Base-by-base conservation (phyloP, 352 stramenopile genomes). In the Pythium scleroteichum region DNA sequence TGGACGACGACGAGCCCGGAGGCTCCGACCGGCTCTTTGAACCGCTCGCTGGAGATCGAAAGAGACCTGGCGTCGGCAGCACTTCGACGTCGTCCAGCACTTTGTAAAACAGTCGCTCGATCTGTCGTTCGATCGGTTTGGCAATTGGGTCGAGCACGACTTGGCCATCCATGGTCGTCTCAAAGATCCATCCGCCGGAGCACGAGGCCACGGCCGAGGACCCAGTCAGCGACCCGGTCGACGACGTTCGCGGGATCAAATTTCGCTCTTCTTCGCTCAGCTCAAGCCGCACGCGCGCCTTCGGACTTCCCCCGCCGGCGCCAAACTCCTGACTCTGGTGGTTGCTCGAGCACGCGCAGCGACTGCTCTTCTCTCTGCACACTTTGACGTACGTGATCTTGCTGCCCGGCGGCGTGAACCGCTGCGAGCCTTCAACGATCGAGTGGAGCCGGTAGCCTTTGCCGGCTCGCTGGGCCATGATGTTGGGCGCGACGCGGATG, bases 301-400 rank as follows among this genome's bases (percentile, higher is more conserved):
- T 59, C 1, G 64, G 64, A 60, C 64, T 71, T 2, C 46, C 48
- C 12, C 52, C 45, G 0, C 23, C 17, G 1, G 32, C 17, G 4
- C 53, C 53, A 53, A 62, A 54, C 7, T 71, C 57, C 23, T 63
- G 57, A 42, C 59, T 71, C 40, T 71, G 64, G 35, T 88, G 79
- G 20, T 59, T 79, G 22, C 73, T 52, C 40, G 75, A 85, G 35
- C 77, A 90, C 4, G 68, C 76, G 40, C 77, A 87, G 1, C 71
- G 78, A 44, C 55, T 79, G 58, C 82, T 87, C 53, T 88, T 88
- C 40, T 94, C 84, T 32, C 85, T 84, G 33, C 80, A 89, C 1
- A 94, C 76, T n/a, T 84, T 82, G 17, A 94, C 82, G 35, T 94
- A 94, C 45, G 85, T 92, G 59, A 94, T 89, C 50, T 90, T 90